These are phyloP conservation scores for Monosporascus cannonballus DNA, from an alignment of 2,329 filamentous ascomycete genomes.

Conservation along the genomic window DNA sequence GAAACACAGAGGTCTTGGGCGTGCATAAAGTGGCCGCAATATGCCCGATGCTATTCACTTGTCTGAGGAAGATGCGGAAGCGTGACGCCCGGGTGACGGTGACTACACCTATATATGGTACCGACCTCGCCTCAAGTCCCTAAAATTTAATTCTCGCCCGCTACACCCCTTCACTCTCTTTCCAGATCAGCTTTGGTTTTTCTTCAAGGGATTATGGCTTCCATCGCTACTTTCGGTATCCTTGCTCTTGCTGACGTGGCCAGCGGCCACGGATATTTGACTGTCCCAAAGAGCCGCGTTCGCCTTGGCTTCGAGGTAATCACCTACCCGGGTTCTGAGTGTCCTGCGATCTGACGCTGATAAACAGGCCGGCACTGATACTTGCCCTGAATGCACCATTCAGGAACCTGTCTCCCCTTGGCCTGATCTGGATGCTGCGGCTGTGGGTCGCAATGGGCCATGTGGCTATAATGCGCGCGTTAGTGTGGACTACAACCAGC, in stretches of 20 bases:
- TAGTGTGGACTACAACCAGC: conserved; percentile 47
- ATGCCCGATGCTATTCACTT: neutral
- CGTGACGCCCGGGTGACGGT: neutral
- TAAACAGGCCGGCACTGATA: conserved; percentile 38
- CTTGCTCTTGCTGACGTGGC: conserved; percentile 10
- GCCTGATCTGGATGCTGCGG: conserved; percentile 40
- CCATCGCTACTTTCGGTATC: conserved; percentile 1
- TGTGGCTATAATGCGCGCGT: conserved; percentile 50
- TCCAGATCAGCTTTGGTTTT: neutral
- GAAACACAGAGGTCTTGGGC: neutral
- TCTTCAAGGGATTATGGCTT: neutral
- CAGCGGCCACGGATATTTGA: conserved; percentile 40
- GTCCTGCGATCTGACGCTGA: neutral
- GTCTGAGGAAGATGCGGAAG: neutral
- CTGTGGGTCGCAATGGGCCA: conserved; percentile 41
- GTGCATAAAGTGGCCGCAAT: neutral
- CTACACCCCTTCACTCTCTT: neutral
- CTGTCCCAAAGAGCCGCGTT: conserved; percentile 36
- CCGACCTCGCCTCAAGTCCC: neutral
- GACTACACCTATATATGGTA: neutral
- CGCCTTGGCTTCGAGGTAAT: conserved; percentile 36
- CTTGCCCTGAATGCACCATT: conserved; percentile 49
- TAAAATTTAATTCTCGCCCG: neutral
- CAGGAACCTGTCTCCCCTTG: conserved; percentile 45
- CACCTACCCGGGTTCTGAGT: conserved; percentile 1